Evolutionary conservation across 305 asterid species (phyloP).

Genomic region (Solanum hybrid): DNA sequence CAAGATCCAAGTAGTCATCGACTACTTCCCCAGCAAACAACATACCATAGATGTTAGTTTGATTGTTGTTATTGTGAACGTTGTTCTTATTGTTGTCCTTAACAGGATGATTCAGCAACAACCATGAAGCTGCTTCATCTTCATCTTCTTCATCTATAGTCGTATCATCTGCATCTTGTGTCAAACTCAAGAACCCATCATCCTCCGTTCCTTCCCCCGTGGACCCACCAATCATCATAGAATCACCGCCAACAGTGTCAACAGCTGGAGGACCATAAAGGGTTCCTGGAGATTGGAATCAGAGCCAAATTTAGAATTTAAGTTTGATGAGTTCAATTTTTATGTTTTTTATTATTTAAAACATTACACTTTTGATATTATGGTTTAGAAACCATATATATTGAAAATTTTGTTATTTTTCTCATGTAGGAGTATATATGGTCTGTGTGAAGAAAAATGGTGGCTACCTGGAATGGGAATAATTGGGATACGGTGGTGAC

Average conservation of each 20-base stretch:
- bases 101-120: constrained; percentile 26
- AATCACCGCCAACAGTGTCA: background rate
- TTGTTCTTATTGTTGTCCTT: constrained; percentile 25
- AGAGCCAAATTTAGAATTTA: background rate
- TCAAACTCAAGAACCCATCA: constrained; percentile 18
- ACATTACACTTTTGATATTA: background rate
- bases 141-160: constrained; percentile 31
- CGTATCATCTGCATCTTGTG: constrained; percentile 18
- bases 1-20: constrained; percentile 47
- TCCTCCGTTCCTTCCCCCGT: constrained; percentile 8
- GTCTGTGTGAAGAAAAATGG: background rate
- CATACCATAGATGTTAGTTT: constrained; percentile 4
- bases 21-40: constrained; percentile 25
- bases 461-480: constrained; percentile 22
- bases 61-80: background rate
- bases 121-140: constrained; percentile 54
- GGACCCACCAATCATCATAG: constrained; percentile 1
- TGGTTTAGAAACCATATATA: background rate
- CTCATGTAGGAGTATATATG: background rate
- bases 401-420: background rate
- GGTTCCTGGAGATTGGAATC: constrained; percentile 6
- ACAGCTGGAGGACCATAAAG: constrained; percentile 14
- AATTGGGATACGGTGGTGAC: constrained; percentile 72
- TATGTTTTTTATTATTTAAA: background rate
- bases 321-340: background rate